These are phyloP conservation scores for Alternaria tenuissima DNA, from an alignment of 2,329 filamentous ascomycete species.

Conservation along the genomic window DNA sequence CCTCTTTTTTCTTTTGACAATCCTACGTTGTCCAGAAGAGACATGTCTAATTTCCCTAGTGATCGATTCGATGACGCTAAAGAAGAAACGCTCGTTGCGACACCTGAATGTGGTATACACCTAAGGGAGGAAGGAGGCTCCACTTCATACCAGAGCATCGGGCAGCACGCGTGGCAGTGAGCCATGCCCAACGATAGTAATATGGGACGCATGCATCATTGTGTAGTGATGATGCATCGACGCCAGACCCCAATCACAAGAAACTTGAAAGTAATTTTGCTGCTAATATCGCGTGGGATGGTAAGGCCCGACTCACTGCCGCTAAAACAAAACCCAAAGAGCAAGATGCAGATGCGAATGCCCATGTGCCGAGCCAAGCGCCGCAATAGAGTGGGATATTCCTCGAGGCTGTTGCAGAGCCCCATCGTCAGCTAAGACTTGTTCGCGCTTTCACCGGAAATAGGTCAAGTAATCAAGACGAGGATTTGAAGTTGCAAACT, in stretches of 20 bases:
- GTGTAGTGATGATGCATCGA: not conserved
- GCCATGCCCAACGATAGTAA: not conserved
- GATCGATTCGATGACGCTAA: not conserved
- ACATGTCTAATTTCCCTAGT: not conserved
- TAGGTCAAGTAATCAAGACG: not conserved
- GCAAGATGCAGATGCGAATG: not conserved
- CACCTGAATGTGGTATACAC: not conserved
- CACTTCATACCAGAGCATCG: not conserved
- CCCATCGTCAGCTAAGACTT: not conserved
- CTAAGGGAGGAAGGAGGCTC: not conserved
- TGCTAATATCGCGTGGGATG: constrained; percentile 2
- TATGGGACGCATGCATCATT: not conserved
- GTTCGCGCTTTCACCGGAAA: not conserved
- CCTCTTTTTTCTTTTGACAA: not conserved
- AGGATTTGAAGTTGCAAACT: not conserved
- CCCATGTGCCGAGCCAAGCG: not conserved
- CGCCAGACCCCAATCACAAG: not conserved
- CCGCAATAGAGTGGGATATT: not conserved
- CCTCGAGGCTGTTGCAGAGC: not conserved
- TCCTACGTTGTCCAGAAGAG: not conserved
- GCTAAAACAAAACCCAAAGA: not conserved
- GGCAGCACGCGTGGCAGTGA: not conserved
- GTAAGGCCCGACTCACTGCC: not conserved
- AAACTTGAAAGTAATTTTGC: constrained; percentile 3
- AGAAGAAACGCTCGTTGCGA: not conserved